Conservation (phyloP, 768 basidiomycete genomes). For the Leccinum barrowsii region DNA sequence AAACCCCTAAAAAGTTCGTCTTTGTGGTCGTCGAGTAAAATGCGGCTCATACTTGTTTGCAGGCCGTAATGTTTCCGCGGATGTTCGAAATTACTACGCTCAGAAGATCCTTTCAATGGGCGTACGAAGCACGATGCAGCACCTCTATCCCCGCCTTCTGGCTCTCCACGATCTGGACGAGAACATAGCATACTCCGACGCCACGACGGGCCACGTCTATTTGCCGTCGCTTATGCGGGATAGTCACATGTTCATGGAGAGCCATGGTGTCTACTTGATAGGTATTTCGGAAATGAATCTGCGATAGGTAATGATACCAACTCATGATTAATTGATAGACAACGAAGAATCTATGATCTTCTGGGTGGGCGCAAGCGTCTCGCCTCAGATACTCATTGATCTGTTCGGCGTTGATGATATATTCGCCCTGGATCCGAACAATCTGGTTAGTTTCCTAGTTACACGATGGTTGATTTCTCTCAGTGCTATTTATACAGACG, state of each 20-base stretch:
- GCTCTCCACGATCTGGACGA: constrained; percentile 84
- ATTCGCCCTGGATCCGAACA: constrained; percentile 53
- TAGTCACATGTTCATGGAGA: constrained; percentile 85
- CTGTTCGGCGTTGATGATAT: constrained; percentile 84
- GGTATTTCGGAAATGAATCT: constrained; percentile 45
- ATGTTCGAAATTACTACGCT: constrained; percentile 84
- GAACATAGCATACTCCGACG: constrained; percentile 64
- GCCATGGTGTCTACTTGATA: constrained; percentile 87
- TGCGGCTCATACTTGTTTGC: constrained; percentile 6
- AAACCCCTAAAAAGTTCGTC: constrained; percentile 87
- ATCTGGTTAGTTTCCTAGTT: constrained; percentile 50
- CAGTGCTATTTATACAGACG: constrained; percentile 41
- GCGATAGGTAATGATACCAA: constrained; percentile 14
- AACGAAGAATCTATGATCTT: constrained; percentile 86
- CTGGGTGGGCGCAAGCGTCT: constrained; percentile 84
- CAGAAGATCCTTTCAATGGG: constrained; percentile 71
- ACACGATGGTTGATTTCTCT: constrained; percentile 1
- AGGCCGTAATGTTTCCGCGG: constrained; percentile 89
- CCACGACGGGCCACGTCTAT: constrained; percentile 51
- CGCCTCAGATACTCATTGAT: constrained; percentile 78
- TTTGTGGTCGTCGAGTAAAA: background rate
- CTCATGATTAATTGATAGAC: constrained; percentile 43
- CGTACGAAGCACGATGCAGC: constrained; percentile 65
- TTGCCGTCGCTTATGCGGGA: constrained; percentile 79
- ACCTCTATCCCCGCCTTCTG: constrained; percentile 85